Conservation (phyloP, 257 asterid genomes). For the Knoxia roxburghii region DNA sequence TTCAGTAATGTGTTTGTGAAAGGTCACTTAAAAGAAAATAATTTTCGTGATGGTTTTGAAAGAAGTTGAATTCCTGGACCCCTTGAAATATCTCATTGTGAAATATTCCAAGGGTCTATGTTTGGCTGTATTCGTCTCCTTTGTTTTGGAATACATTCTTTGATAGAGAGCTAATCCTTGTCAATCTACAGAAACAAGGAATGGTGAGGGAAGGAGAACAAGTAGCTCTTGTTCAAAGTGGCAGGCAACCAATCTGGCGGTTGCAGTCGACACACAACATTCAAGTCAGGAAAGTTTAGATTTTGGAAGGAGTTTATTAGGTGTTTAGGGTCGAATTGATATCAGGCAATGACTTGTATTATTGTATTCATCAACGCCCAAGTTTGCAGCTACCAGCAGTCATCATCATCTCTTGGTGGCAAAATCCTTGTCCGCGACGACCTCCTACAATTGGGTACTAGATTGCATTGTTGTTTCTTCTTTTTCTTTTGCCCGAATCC, state of each 20-base stretch:
- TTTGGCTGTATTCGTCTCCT: neutral
- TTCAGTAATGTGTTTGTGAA: neutral
- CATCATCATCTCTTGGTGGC: slow-evolving; percentile 1
- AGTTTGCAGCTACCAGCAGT: neutral
- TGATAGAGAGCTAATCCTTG: neutral
- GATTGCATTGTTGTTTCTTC: neutral
- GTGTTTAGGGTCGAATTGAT: no score
- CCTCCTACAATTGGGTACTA: neutral
- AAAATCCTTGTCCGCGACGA: neutral
- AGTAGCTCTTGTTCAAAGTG: slow-evolving; percentile 95
- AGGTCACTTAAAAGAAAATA: neutral
- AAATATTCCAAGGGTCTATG: neutral
- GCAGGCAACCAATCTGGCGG: slow-evolving; percentile 73
- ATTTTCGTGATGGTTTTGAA: neutral
- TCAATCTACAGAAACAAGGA: slow-evolving; percentile 56
- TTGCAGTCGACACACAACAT: slow-evolving; percentile 85
- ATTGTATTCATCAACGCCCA: neutral
- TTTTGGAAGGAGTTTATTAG: slow-evolving; percentile 9
- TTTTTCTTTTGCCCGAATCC: neutral
- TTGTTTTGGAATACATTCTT: neutral
- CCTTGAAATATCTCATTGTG: neutral
- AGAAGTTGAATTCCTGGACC: neutral
- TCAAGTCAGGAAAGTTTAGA: slow-evolving; percentile 80
- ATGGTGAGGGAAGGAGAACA: slow-evolving; percentile 91
- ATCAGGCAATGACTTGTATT: neutral